These are phyloP conservation scores for Pseudogymnoascus sp. DNA, from an alignment of 2,329 filamentous ascomycete genomes.

Conservation along the genomic window DNA sequence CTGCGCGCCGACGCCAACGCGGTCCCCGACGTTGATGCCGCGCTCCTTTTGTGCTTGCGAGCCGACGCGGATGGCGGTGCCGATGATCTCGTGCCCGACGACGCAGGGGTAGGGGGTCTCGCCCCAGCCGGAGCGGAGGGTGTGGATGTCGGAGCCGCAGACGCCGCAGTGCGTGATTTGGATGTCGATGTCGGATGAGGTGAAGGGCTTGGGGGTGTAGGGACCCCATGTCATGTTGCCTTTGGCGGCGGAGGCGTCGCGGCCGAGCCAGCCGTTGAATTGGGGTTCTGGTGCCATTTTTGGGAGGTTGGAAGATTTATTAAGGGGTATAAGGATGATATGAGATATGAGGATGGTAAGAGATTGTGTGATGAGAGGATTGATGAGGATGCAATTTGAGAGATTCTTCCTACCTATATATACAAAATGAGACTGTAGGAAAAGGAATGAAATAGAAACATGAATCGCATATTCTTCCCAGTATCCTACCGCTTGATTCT, in stretches of 20 bases:
- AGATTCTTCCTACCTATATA: slow-evolving; percentile 6
- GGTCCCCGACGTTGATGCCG: slow-evolving; percentile 40
- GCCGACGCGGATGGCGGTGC: slow-evolving; percentile 35
- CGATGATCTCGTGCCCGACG: slow-evolving; percentile 43
- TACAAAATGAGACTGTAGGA: not conserved
- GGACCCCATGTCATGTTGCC: slow-evolving; percentile 21
- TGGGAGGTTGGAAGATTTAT: not conserved
- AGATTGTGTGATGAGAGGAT: not conserved
- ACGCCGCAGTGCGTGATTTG: slow-evolving; percentile 41
- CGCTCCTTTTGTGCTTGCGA: slow-evolving; percentile 18
- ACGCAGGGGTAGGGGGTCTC: slow-evolving; percentile 26
- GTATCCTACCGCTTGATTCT: not conserved
- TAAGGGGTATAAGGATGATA: not conserved
- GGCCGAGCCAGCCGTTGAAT: slow-evolving; percentile 26
- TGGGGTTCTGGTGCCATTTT: slow-evolving; percentile 20
- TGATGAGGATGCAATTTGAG: not conserved
- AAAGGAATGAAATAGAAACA: not conserved
- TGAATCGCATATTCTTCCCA: not conserved
- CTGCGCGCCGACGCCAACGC: slow-evolving; percentile 43
- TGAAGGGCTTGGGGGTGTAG: slow-evolving; percentile 26
- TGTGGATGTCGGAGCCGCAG: slow-evolving; percentile 31
- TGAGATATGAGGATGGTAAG: not conserved
- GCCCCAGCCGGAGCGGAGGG: slow-evolving; percentile 20
- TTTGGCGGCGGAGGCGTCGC: slow-evolving; percentile 25
- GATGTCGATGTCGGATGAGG: slow-evolving; percentile 39